Evolutionary conservation across 306 rosid genomes (phyloP), one percentile per base, ranked within the genome.

Genomic region (Amphicarpaea edgeworthii): DNA sequence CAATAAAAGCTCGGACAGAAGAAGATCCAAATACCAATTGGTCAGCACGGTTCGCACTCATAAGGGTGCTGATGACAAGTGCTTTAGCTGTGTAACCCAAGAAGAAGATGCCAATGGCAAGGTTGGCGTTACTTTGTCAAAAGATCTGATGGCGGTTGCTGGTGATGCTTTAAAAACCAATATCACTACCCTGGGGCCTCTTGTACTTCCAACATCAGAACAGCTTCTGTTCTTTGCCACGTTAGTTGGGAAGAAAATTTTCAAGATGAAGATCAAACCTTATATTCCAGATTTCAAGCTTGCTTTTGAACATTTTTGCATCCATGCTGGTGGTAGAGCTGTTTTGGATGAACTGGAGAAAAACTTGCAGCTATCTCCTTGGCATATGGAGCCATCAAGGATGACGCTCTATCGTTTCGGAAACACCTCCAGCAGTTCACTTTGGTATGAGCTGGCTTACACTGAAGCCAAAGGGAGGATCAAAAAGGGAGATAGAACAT

Each of bases 331-430:
- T 58, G 98, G 98, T 41, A 86, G 96, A 73, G 96, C 96, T 7
- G 98, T 93, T 50, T 81, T 93, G 86, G 98, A 93, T 79, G 96
- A 93, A 76, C 72, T 93, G 81, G 96, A 93, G 90, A 90, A 89
- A 83, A 93, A 93, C 86, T 81, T 93, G 96, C 93, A 93, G 82
- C 83, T 93, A 10, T 85, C 96, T 1, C 86, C 87, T 68, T 93
- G 98, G 97, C 97, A 93, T 83, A 93, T 93, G 98, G 98, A 93
- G 79, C 98, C 98, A 19, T 93, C 98, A 8, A 87, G 98, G 83
- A 91, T 93, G 98, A 93, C 97, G n/a, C 88, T 93, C 0, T 88
- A 87, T 76, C 87, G 98, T 14, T 93, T 93, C 15, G 98, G 98
- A 42, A 93, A 93, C 89, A 91, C 97, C 12, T 93, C 97, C 4